Base-by-base conservation (phyloP, 2,329 filamentous ascomycete species). In the Parastagonospora nodorum region DNA sequence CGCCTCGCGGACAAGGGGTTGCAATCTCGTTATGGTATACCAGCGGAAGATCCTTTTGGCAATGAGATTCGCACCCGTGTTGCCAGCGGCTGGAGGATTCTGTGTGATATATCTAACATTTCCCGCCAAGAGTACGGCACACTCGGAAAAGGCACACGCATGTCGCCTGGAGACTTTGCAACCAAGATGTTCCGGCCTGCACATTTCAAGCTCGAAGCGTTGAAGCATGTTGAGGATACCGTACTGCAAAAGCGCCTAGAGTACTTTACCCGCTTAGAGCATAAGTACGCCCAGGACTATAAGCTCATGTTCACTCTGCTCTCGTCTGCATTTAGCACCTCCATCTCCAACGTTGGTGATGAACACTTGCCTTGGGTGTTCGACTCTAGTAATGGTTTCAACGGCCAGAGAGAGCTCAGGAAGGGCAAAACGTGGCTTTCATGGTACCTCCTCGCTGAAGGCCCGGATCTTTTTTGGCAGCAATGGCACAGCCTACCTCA, bases 391-490 rank as follows among this genome's bases (percentile, higher is more conserved):
- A 53, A 51, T 24, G 66, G 64, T 5, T 62, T 69, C 14, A 62
- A 67, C 33, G 62, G 59, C 7, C 59, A 60, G 38, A 50, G 67
- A 19, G 45, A 59, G 14, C 42, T 69, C 19, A 58, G 67, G 16
- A 55, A 57, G 45, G 67, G 67, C 10, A 59, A 63, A 30, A 66
- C 63, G 7, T 72, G 68, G 68, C 44, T 71, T 43, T 62, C 67
- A 2, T 73, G 67, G 67, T 72, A 66, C 42, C 51, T 71, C 4
- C 54, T 73, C 30, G 48, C 61, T 11, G 61, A 70, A 55, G 68
- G 68, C 1, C 65, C 65, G 1, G 54, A 61, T 27, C 48, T 71
- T 2, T 73, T 70, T 45, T 69, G 66, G 65, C 48, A 64, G 11
- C 66, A 71, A 37, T 71, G 69, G 67, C 68, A 66, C 63, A 50